These are phyloP conservation scores for Xylariales sp. DNA, from an alignment of 2,329 filamentous ascomycete genomes.

Conservation along the genomic window DNA sequence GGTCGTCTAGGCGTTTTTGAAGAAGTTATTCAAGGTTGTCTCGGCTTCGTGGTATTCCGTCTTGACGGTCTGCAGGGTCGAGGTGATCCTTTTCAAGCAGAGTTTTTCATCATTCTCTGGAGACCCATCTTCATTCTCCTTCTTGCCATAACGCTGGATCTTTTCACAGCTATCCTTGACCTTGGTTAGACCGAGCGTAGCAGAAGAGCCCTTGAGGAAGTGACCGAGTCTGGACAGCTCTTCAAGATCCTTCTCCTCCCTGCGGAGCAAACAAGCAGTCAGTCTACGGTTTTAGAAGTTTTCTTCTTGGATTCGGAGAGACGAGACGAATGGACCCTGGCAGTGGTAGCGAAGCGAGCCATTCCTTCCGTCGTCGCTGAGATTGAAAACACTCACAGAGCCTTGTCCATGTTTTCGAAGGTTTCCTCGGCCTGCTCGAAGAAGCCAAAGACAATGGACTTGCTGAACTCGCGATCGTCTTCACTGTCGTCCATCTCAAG, in stretches of 20 bases:
- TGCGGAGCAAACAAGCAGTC: slow-evolving; percentile 30
- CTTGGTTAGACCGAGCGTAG: slow-evolving; percentile 84
- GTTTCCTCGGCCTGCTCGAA: slow-evolving; percentile 87
- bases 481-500: slow-evolving; percentile 97
- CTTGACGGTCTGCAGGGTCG: slow-evolving; percentile 68
- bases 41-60: slow-evolving; percentile 72
- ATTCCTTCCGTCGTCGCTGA: background rate
- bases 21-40: slow-evolving; percentile 66
- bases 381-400: slow-evolving; percentile 60
- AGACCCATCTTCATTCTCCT: slow-evolving; percentile 72
- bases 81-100: slow-evolving; percentile 65
- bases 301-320: background rate
- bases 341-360: background rate
- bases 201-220: slow-evolving; percentile 95
- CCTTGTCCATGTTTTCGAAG: slow-evolving; percentile 76
- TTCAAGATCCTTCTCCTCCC: slow-evolving; percentile 62
- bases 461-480: slow-evolving; percentile 80
- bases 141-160: slow-evolving; percentile 87
- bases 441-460: slow-evolving; percentile 84
- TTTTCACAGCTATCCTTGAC: slow-evolving; percentile 93
- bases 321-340: background rate
- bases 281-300: slow-evolving; percentile 14
- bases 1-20: slow-evolving; percentile 28
- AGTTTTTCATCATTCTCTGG: slow-evolving; percentile 61
- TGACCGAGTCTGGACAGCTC: slow-evolving; percentile 81